A percentile compares a stretch with the other conserved stretches of the same genome.
Conservation (phyloP, 768 basidiomycete species). For the Xerocomellus amylosporus region DNA sequence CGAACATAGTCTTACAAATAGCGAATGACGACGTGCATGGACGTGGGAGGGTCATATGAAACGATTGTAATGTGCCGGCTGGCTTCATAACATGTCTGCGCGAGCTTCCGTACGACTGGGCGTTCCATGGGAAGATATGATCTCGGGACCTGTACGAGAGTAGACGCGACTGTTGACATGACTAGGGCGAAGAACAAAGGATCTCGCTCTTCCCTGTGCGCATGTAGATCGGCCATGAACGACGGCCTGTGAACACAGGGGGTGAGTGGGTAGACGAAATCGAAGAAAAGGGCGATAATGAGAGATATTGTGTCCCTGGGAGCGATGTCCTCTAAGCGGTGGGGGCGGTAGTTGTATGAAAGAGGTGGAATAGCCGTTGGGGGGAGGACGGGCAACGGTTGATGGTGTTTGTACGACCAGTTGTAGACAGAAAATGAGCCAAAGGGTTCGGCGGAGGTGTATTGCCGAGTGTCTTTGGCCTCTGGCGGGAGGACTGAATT, state of each 20-base stretch:
- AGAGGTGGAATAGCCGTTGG: conserved; percentile 55
- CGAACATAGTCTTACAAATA: conserved; percentile 64
- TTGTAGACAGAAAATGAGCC: conserved; percentile 65
- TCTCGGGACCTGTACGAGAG: conserved; percentile 83
- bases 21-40: conserved; percentile 81
- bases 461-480: conserved; percentile 43
- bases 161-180: conserved; percentile 85
- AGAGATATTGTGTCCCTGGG: conserved; percentile 77
- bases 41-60: conserved; percentile 80
- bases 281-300: conserved; percentile 87
- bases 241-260: conserved; percentile 90
- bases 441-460: conserved; percentile 53
- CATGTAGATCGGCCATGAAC: conserved; percentile 86
- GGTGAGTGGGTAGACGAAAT: conserved; percentile 89
- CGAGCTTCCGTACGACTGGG: conserved; percentile 78
- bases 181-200: conserved; percentile 90
- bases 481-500: conserved; percentile 37
- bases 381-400: conserved; percentile 41
- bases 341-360: conserved; percentile 69
- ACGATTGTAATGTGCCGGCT: conserved; percentile 77
- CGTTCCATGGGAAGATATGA: conserved; percentile 88
- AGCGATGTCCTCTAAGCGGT: conserved; percentile 77
- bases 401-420: conserved; percentile 70
- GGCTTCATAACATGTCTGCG: conserved; percentile 77
- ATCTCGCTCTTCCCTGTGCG: conserved; percentile 78